Evolutionary conservation across 306 rosid species (phyloP), one percentile per base, ranked within the genome.

Genomic region (Vigna angularis): DNA sequence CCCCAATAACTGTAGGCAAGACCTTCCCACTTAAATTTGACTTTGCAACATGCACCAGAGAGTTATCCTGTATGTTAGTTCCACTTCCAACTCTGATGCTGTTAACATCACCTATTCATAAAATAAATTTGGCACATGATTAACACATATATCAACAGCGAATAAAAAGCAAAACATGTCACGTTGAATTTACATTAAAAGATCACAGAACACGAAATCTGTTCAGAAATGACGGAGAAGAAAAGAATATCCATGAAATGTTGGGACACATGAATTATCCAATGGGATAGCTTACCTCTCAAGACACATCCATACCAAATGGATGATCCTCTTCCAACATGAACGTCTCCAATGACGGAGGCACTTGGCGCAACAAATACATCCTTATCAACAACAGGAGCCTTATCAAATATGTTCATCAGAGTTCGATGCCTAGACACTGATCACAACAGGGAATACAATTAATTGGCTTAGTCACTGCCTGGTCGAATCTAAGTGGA

Each of bases 251-350:
- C 40, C 38, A 9, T 14, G 30, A 26, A 74, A 49, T 8, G 16
- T 13, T 20, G n/a, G 14, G 7, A 81, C 42, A 64, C 53, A 17
- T 3, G 36, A 76, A 58, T 70, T 45, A 14, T 8, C 24, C 53
- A 70, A 47, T 63, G 13, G 59, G 10, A 59, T 13, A 36, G 9
- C 83, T 82, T 81, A 95, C 98, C 98, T 89, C 99, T 93, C 93
- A 95, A 81, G 74, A 95, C 93, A 81, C 91, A 89, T 38, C 98
- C 98, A 79, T 95, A 95, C 98, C 98, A 95, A 86, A 95, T 87
- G 9, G 98, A 95, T 1, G 98, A 91, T 10, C 90, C 93, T 53
- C 86, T 82, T 40, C 99, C 99, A 75, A 95, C 88, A 66, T 87
- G 84, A 48, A 95, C 98, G 57, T 95, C 93, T 12, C 98, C 98